Base-by-base conservation (phyloP, 176 grass and related monocot genomes). In the Leersia perrieri region DNA sequence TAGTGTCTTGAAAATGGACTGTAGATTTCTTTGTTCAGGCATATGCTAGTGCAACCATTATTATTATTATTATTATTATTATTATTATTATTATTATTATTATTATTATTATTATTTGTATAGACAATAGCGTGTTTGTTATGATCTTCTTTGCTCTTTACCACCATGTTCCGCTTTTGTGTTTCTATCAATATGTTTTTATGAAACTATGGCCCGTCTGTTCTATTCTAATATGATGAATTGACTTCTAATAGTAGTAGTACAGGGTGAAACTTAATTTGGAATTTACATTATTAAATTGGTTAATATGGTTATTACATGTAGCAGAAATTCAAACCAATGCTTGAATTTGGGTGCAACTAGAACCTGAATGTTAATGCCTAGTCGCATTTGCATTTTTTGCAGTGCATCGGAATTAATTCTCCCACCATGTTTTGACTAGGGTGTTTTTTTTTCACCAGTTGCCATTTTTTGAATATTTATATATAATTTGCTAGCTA, bases 321-420 rank as follows among this genome's bases (percentile, higher is more conserved):
- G 11, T 39, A 73, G 42, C 34, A 73, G 67, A 68, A 70, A 70
- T 51, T 9, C 31, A 63, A 76, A 71, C 5, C 5, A 79, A 87
- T 27, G 41, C 3, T 12, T 27, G 11, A 60, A 83, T 53, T 49
- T 58, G 31, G 35, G 40, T 42, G 41, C 9, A 55, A 45, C 31
- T 25, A 20, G 20, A 70, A 32, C 8, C 2, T 45, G 33, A 32
- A 72, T 77, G 49, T 77, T 53, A 78, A 65, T 71, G 20, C 22
- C 34, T 18, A 61, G 36, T 67, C 53, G 49, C 60, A 29, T 73
- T 66, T 49, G 60, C 76, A 49, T 15, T 23, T 22, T 73, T 66
- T 49, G 60, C 76, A 49, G 23, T 23, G 15, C 67, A 31, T 1
- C 64, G 31, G 18, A 40, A 74, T 31, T 72, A 72, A 40, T 70